These are phyloP conservation scores for Aspergillus sp. DNA, from an alignment of 2,329 filamentous ascomycete genomes.

Conservation along the genomic window DNA sequence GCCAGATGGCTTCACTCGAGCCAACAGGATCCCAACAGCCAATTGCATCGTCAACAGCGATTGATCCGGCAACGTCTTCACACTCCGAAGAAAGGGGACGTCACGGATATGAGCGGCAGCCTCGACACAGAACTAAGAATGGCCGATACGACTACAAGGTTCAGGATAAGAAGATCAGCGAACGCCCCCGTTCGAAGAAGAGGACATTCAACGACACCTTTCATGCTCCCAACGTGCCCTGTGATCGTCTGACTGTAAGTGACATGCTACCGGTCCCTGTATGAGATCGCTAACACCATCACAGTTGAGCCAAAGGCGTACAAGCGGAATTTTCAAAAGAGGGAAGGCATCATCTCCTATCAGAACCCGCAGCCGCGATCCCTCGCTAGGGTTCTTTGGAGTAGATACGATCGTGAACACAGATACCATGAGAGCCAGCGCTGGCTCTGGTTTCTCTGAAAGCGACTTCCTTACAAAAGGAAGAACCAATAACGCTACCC, in stretches of 20 bases:
- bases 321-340: slow-evolving; percentile 39
- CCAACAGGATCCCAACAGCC: not conserved
- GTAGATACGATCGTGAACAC: not conserved
- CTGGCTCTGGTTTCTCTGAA: slow-evolving; percentile 27
- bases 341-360: slow-evolving; percentile 37
- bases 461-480: slow-evolving; percentile 12
- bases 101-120: slow-evolving; percentile 50
- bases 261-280: not conserved
- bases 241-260: slow-evolving; percentile 56
- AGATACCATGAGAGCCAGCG: not conserved
- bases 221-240: slow-evolving; percentile 55
- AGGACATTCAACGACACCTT: slow-evolving; percentile 58
- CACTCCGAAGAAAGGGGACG: not conserved
- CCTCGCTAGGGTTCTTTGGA: not conserved
- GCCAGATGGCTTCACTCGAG: not conserved
- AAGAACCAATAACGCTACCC: not conserved
- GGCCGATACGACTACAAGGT: slow-evolving; percentile 56
- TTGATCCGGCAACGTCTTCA: not conserved
- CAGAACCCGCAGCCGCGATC: slow-evolving; percentile 19
- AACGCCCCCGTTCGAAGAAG: slow-evolving; percentile 16
- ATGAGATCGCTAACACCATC: not conserved
- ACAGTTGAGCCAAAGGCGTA: slow-evolving; percentile 27
- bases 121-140: slow-evolving; percentile 58
- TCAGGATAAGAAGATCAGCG: not conserved
- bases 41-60: too few species aligned